Base-by-base conservation (phyloP, 441 rosid genomes). In the Macaranga tanarius region DNA sequence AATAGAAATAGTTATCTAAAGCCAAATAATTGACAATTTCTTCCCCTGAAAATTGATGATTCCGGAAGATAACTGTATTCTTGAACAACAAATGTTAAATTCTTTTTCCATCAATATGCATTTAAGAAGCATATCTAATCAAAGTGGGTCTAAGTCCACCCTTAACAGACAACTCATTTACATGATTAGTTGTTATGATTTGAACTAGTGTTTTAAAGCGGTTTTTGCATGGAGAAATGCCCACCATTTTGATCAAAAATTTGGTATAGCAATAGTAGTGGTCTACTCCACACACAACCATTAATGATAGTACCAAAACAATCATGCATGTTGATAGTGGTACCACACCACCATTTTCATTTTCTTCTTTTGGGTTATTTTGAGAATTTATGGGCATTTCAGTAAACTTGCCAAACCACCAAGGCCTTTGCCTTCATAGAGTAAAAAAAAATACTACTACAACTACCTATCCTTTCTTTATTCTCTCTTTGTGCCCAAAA, bases 321-420 rank as follows among this genome's bases (percentile, higher is more conserved):
- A 78, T 52, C 69, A 65, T 47, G 78, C 67, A 73, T 71, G 69
- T 8, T 40, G 16, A 54, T 25, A 50, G 68, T 73, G 72, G 76
- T 40, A 57, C 77, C 79, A 25, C 59, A 57, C 77, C 79, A 25
- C 59, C 61, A 55, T 34, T 25, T 60, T 42, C n/a, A 11, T 77
- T 28, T 55, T 42, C 42, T 75, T 75, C 71, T 72, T 73, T 62
- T 26, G 51, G 68, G 64, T 11, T 55, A 1, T 15, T 22, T 5
- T 55, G 6, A 34, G 38, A 0, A 65, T 66, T 19, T 26, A 59
- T 59, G 87, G 92, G 89, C 16, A 81, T 71, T 80, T 75, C 80
- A 1, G 92, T 82, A 79, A 83, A 77, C 54, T 52, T 15, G 1
- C 2, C 13, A 65, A 57, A 25, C 59, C 54, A 25, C 22, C 15